phyloP scores from a whole-genome alignment of 2,329 filamentous ascomycete species.

The Coniella vitis region DNA sequence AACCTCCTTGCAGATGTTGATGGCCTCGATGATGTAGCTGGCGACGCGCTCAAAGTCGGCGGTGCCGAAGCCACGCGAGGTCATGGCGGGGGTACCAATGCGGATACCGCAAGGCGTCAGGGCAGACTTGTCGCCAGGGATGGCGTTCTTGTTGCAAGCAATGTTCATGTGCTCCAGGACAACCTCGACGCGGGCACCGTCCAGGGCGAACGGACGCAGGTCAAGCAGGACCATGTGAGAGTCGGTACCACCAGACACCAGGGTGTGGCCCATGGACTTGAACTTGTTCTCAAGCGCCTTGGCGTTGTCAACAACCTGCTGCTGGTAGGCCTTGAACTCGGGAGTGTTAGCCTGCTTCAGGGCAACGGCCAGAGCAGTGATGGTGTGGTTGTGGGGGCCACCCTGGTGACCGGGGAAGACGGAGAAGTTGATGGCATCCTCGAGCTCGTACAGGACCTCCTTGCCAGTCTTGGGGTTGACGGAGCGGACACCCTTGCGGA shows the following conservation, averaged over 20 bases:
- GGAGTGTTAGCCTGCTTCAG: conserved; percentile 86
- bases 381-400: conserved; percentile 98
- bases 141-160: conserved; percentile 99
- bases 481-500: conserved; percentile 90
- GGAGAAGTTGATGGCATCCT: conserved; percentile 95
- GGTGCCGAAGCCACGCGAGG: conserved; percentile 84
- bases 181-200: conserved; percentile 91
- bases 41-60: conserved; percentile 89
- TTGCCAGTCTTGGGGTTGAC: conserved; percentile 88
- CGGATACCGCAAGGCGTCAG: conserved; percentile 91
- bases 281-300: conserved; percentile 82
- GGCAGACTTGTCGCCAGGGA: conserved; percentile 94
- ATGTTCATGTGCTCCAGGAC: conserved; percentile 98
- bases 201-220: conserved; percentile 77
- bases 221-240: conserved; percentile 96
- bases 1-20: conserved; percentile 85
- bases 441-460: conserved; percentile 84
- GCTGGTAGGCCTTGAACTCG: conserved; percentile 91
- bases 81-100: conserved; percentile 97
- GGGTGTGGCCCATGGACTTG: conserved; percentile 84
- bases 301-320: conserved; percentile 87
- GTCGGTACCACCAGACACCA: conserved; percentile 93
- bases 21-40: conserved; percentile 78
- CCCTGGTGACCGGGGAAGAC: conserved; percentile 99
- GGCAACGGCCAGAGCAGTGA: conserved; percentile 90